These are phyloP conservation scores for Soucietia sequanensis DNA, from an alignment of 805 yeast species.

Conservation along the genomic window DNA sequence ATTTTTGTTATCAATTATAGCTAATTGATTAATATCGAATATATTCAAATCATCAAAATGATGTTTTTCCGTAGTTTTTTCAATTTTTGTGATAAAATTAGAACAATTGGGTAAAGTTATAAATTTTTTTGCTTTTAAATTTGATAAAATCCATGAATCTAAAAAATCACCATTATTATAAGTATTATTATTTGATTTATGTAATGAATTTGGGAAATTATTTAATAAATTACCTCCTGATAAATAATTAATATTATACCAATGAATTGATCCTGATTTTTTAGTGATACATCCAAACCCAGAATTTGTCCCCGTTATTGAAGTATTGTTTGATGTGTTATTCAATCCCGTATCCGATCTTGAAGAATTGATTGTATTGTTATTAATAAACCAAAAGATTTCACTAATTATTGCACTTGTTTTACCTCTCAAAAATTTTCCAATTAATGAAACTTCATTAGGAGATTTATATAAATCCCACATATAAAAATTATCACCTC, in stretches of 20 bases:
- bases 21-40: slow-evolving; percentile 30
- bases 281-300: slow-evolving; percentile 54
- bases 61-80: slow-evolving; percentile 11
- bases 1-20: slow-evolving; percentile 29
- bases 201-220: slow-evolving; percentile 28
- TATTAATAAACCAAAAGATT: slow-evolving; percentile 52
- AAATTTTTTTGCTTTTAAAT: slow-evolving; percentile 26
- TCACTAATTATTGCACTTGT: slow-evolving; percentile 54
- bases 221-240: slow-evolving; percentile 29
- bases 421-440: slow-evolving; percentile 61
- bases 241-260: slow-evolving; percentile 49
- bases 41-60: slow-evolving; percentile 9
- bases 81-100: slow-evolving; percentile 4
- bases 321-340: slow-evolving; percentile 6
- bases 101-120: slow-evolving; percentile 21
- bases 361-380: slow-evolving; percentile 22
- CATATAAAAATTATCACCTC: slow-evolving; percentile 63
- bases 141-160: slow-evolving; percentile 50
- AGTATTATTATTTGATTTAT: slow-evolving; percentile 5
- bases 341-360: slow-evolving; percentile 2
- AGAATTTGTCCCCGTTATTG: slow-evolving; percentile 24
- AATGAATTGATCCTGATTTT: slow-evolving; percentile 59
- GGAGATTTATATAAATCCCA: slow-evolving; percentile 63
- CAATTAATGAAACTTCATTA: slow-evolving; percentile 50
- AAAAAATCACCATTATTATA: slow-evolving; percentile 16